phyloP scores from a whole-genome alignment of 345 rosid species.

The Syzygium oleosum region DNA sequence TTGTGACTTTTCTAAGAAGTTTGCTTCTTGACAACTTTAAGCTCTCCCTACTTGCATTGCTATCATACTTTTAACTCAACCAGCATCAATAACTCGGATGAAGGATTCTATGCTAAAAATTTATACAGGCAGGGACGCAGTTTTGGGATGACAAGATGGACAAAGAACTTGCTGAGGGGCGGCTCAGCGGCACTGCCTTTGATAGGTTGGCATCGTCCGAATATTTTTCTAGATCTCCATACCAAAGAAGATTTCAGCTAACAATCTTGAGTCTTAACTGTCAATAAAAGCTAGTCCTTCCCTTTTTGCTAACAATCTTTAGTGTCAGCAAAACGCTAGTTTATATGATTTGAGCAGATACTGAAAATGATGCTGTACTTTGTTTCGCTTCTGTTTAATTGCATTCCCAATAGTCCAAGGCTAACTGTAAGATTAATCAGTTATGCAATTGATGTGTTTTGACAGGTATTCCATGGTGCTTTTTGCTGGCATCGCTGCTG shows the following conservation, averaged over 20 bases:
- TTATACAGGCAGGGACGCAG: slow-evolving; percentile 84
- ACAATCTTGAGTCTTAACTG: background rate
- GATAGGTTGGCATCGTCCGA: slow-evolving; percentile 45
- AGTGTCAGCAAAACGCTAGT: background rate
- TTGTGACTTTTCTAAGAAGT: background rate
- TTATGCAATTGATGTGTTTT: slow-evolving; percentile 1
- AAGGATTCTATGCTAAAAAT: background rate
- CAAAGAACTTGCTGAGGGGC: slow-evolving; percentile 78
- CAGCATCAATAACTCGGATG: background rate
- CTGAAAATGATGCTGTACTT: background rate
- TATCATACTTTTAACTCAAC: background rate
- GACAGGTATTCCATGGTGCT: slow-evolving; percentile 91
- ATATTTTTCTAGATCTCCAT: background rate
- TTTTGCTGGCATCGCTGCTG: slow-evolving; percentile 97
- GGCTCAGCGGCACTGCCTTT: slow-evolving; percentile 63
- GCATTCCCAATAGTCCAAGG: background rate
- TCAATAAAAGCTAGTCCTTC: background rate
- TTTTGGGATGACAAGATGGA: slow-evolving; percentile 95
- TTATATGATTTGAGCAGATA: background rate
- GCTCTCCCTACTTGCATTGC: background rate
- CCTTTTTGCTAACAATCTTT: background rate
- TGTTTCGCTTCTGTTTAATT: background rate
- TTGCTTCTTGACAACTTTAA: background rate
- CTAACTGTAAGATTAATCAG: background rate
- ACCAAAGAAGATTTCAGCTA: background rate